Conservation (phyloP, 78 protist species). For the Dictyostelium firmibasis region DNA sequence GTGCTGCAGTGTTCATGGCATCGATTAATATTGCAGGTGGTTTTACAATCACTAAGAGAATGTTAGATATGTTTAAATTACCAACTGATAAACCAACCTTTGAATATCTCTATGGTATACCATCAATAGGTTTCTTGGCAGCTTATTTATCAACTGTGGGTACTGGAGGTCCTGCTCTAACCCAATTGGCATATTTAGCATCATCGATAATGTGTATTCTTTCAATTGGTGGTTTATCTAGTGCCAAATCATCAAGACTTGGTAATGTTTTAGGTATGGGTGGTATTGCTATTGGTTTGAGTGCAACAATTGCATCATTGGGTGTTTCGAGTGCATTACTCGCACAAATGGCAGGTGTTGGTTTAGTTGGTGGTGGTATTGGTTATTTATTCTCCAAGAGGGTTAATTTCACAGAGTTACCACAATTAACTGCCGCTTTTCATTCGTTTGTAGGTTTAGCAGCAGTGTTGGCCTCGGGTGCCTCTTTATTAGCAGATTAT, state of each 20-base stretch:
- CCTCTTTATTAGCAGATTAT: conserved; percentile 8
- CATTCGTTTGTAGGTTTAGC: conserved; percentile 93
- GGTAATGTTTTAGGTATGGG: conserved; percentile 77
- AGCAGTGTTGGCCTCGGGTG: conserved; percentile 53
- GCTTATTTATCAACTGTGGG: conserved; percentile 33
- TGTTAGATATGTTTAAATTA: conserved; percentile 96
- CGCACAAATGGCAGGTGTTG: conserved; percentile 17
- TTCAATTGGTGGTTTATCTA: conserved; percentile 60
- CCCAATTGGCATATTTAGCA: conserved; percentile 39
- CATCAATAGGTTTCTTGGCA: conserved; percentile 54
- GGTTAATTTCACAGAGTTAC: conserved; percentile 82
- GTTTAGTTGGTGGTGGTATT: conserved; percentile 61
- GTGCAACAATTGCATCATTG: conserved; percentile 38
- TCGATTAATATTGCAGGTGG: conserved; percentile 98
- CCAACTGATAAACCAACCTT: conserved; percentile 56
- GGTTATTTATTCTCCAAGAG: conserved; percentile 60
- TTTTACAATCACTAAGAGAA: conserved; percentile 95
- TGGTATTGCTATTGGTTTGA: conserved; percentile 78
- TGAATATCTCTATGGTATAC: conserved; percentile 57
- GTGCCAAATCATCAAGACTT: conserved; percentile 37
- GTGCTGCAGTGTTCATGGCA: conserved; percentile 89
- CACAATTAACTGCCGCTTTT: conserved; percentile 90
- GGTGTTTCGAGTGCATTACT: neutral
- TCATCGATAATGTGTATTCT: conserved; percentile 52
- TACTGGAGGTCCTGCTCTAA: neutral